These are phyloP conservation scores for Astrothelium subdiscretum DNA, from an alignment of 495 filamentous ascomycete genomes.

Conservation along the genomic window DNA sequence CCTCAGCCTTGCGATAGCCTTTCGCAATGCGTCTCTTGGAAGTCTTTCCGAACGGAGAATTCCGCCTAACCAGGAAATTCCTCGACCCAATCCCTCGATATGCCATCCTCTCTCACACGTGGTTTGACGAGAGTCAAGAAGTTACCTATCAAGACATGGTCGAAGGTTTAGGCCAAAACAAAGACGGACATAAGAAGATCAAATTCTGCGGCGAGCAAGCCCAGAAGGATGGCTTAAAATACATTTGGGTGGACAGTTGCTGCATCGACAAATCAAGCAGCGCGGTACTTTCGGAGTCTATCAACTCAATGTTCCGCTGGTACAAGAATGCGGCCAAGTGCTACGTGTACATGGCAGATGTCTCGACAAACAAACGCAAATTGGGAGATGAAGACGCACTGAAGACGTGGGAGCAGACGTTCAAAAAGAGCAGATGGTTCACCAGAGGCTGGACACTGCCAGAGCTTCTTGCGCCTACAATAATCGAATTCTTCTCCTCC, in stretches of 20 bases:
- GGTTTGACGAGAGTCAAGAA: slow-evolving; percentile 5
- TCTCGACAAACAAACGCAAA: background rate
- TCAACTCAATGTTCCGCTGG: slow-evolving; percentile 16
- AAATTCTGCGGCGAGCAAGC: slow-evolving; percentile 10
- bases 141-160: slow-evolving; percentile 6
- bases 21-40: no score
- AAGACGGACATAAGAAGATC: slow-evolving; percentile 8
- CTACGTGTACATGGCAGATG: slow-evolving; percentile 12
- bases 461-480: slow-evolving; percentile 13
- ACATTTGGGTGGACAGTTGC: slow-evolving; percentile 9
- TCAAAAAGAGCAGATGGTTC: slow-evolving; percentile 10
- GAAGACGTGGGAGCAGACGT: background rate
- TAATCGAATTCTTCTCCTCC: slow-evolving; percentile 8
- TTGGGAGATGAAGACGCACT: background rate
- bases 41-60: no score
- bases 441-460: slow-evolving; percentile 16
- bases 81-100: no score
- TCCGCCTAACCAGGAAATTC: no score
- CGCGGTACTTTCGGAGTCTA: slow-evolving; percentile 12
- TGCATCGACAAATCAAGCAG: slow-evolving; percentile 15
- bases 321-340: slow-evolving; percentile 9
- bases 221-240: slow-evolving; percentile 4
- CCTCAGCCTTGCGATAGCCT: background rate
- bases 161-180: background rate
- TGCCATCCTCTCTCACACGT: slow-evolving; percentile 15